These are phyloP conservation scores for Gautieria morchelliformis DNA, from an alignment of 768 basidiomycete genomes.

Conservation along the genomic window DNA sequence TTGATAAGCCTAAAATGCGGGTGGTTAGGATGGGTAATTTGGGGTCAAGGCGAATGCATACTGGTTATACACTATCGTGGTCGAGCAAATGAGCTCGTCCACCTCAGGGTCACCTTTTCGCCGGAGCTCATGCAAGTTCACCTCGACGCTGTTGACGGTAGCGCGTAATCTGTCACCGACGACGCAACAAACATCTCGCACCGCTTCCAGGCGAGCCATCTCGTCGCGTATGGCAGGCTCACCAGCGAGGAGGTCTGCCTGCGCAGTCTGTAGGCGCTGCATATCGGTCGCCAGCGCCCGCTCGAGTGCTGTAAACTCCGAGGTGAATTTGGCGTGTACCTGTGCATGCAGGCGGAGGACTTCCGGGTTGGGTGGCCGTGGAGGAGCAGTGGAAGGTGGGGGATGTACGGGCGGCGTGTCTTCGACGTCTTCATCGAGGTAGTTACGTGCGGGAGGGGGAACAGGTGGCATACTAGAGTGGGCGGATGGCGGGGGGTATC, in stretches of 20 bases:
- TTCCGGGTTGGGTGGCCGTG: constrained; percentile 85
- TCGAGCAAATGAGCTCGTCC: constrained; percentile 93
- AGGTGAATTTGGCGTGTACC: constrained; percentile 65
- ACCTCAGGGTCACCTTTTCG: constrained; percentile 86
- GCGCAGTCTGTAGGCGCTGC: constrained; percentile 71
- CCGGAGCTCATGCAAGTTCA: constrained; percentile 66
- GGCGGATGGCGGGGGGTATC: constrained; percentile 16
- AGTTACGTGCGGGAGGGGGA: constrained; percentile 1
- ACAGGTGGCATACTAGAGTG: neutral
- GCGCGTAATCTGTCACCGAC: constrained; percentile 60
- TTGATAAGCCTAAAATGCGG: constrained; percentile 64
- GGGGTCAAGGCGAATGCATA: constrained; percentile 31
- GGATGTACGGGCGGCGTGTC: constrained; percentile 40
- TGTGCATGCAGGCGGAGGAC: constrained; percentile 69
- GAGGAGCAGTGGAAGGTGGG: constrained; percentile 38
- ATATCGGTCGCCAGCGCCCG: constrained; percentile 54
- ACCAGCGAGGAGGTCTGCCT: constrained; percentile 77
- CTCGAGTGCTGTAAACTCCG: constrained; percentile 63
- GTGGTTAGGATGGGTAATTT: constrained; percentile 2
- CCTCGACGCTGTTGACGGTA: constrained; percentile 59
- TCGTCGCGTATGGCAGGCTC: constrained; percentile 94
- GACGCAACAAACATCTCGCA: constrained; percentile 78
- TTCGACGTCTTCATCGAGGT: constrained; percentile 29
- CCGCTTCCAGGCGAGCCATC: constrained; percentile 89
- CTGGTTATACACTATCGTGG: constrained; percentile 96